A percentile compares a stretch with the other conserved stretches of the same genome.
Evolutionary conservation across 192 early-diverging fungal genomes (phyloP).

Genomic region (Coemansia sp.): DNA sequence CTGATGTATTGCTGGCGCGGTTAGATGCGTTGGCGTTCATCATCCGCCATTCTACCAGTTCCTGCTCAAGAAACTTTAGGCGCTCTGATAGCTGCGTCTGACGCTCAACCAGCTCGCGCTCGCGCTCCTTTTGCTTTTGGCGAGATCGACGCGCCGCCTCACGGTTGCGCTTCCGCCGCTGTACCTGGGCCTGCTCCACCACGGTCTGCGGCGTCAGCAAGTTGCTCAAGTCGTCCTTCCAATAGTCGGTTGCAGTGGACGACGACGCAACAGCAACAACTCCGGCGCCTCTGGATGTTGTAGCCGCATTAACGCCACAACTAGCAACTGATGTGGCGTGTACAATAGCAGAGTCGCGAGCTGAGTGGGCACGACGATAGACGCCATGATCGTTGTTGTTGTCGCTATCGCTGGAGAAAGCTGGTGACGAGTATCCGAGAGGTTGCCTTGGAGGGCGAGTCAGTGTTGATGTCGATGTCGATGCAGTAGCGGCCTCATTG

Average conservation of each 20-base stretch:
- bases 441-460: not conserved
- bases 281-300: not conserved
- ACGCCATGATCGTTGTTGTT: not conserved
- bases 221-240: slow-evolving; percentile 36
- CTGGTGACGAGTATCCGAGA: not conserved
- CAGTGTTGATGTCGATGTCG: not conserved
- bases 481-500: not conserved
- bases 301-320: not conserved
- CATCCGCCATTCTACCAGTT: slow-evolving; percentile 39
- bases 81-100: slow-evolving; percentile 23
- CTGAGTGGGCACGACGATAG: not conserved
- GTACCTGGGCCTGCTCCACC: slow-evolving; percentile 30
- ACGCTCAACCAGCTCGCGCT: slow-evolving; percentile 29
- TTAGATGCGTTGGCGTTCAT: slow-evolving; percentile 18
- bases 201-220: slow-evolving; percentile 39
- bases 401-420: slow-evolving; percentile 12
- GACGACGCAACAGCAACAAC: not conserved
- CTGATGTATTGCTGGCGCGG: not conserved
- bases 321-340: not conserved
- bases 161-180: slow-evolving; percentile 41
- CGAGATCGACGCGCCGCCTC: slow-evolving; percentile 47
- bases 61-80: slow-evolving; percentile 17
- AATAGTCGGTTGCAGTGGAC: not conserved
- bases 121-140: slow-evolving; percentile 35
- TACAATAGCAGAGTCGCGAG: not conserved